phyloP scores from a whole-genome alignment of 164 flowering plant species.

The Nelumbo lutea region DNA sequence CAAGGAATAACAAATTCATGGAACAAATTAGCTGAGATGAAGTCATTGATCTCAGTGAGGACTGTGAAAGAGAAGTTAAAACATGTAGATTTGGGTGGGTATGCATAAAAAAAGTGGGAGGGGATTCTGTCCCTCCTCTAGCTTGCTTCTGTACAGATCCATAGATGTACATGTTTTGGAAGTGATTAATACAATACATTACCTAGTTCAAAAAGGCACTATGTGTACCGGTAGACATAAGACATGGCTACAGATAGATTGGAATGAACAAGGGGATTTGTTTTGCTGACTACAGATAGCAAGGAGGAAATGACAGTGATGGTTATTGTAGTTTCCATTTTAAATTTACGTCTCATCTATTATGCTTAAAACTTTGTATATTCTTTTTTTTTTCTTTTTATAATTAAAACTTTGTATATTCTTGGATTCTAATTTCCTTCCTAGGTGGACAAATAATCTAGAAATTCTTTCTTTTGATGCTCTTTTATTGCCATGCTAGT shows the following conservation, averaged over 20 bases:
- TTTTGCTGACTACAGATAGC: neutral
- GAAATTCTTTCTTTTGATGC: neutral
- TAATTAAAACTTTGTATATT: neutral
- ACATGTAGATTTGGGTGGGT: no score
- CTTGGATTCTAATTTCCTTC: neutral
- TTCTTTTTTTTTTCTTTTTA: neutral
- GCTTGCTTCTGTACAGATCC: no score
- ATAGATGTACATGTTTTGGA: no score
- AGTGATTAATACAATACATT: no score
- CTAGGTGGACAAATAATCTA: neutral
- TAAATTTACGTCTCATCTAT: neutral
- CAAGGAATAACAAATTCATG: no score
- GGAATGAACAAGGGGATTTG: neutral
- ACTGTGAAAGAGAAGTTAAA: no score
- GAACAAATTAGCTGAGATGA: no score
- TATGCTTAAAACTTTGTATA: neutral
- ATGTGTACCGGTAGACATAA: no score
- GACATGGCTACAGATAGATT: neutral
- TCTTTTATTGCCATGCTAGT: neutral
- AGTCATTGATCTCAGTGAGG: no score
- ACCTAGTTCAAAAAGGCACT: no score
- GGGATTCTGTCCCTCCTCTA: no score
- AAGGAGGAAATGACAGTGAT: neutral
- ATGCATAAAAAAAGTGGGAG: no score
- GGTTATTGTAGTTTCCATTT: neutral